These are phyloP conservation scores for Letharia lupina DNA, from an alignment of 495 filamentous ascomycete species.

Conservation along the genomic window DNA sequence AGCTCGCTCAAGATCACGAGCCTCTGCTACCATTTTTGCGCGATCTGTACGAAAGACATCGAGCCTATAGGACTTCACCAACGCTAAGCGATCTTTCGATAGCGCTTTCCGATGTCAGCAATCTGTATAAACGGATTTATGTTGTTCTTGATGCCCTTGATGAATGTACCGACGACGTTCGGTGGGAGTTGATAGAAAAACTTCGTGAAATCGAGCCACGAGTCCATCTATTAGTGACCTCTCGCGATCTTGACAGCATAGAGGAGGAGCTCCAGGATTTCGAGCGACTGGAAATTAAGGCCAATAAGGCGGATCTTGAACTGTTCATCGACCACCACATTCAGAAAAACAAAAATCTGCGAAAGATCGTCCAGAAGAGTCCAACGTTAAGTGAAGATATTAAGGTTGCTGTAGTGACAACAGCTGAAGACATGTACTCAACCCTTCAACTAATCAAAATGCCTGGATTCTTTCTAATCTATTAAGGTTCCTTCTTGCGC, in stretches of 20 bases:
- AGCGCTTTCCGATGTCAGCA: not conserved
- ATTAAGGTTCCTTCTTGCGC: conserved; percentile 12
- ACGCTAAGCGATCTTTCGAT: no score
- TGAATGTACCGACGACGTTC: not conserved
- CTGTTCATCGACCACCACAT: not conserved
- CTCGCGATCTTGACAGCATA: not conserved
- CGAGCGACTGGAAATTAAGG: not conserved
- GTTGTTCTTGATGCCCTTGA: not conserved
- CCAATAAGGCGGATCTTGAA: not conserved
- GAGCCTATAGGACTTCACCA: no score
- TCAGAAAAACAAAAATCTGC: not conserved
- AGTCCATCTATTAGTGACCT: not conserved
- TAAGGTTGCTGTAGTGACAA: not conserved
- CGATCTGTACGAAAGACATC: no score
- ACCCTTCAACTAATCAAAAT: not conserved
- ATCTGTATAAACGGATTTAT: not conserved
- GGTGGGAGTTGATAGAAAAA: not conserved
- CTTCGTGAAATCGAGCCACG: not conserved
- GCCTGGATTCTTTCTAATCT: not conserved
- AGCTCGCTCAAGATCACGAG: no score
- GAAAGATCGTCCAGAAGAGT: not conserved
- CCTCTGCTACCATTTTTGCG: no score
- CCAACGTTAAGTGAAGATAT: not conserved
- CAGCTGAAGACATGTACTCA: not conserved
- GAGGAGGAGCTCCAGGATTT: not conserved